phyloP scores from a whole-genome alignment of 768 basidiomycete species.

The Russula foetens region DNA sequence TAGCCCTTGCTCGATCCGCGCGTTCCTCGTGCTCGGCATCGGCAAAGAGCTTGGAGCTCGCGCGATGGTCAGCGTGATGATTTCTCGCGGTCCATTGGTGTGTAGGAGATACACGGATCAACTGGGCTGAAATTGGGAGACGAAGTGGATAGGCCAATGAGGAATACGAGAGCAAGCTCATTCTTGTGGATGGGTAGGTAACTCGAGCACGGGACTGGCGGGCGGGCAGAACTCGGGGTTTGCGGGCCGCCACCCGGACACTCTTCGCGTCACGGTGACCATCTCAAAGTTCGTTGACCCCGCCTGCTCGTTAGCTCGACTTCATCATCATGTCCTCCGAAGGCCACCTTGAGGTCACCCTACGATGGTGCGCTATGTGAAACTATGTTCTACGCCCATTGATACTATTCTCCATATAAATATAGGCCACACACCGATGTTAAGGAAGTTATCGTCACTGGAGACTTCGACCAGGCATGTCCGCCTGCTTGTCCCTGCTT shows the following conservation, averaged over 20 bases:
- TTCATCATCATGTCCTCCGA: slow-evolving; percentile 3
- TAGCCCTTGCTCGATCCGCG: slow-evolving; percentile 24
- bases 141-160: neutral
- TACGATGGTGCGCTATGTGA: slow-evolving; percentile 15
- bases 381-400: neutral
- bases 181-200: neutral
- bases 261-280: too few relatives aligned
- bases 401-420: neutral
- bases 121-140: neutral
- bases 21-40: slow-evolving; percentile 52
- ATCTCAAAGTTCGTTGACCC: too few relatives aligned
- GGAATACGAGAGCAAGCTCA: neutral
- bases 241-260: neutral
- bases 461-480: slow-evolving; percentile 22
- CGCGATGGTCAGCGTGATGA: slow-evolving; percentile 24
- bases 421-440: slow-evolving; percentile 19
- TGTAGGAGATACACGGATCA: neutral
- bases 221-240: neutral
- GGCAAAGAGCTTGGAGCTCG: slow-evolving; percentile 56
- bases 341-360: slow-evolving; percentile 11
- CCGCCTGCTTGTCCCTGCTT: neutral
- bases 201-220: neutral
- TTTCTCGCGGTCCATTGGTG: neutral
- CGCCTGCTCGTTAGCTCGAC: neutral
- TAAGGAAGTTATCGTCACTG: slow-evolving; percentile 19